Base-by-base conservation (phyloP, 148 eudicot species). In the Rhododendron kiyosumense region DNA sequence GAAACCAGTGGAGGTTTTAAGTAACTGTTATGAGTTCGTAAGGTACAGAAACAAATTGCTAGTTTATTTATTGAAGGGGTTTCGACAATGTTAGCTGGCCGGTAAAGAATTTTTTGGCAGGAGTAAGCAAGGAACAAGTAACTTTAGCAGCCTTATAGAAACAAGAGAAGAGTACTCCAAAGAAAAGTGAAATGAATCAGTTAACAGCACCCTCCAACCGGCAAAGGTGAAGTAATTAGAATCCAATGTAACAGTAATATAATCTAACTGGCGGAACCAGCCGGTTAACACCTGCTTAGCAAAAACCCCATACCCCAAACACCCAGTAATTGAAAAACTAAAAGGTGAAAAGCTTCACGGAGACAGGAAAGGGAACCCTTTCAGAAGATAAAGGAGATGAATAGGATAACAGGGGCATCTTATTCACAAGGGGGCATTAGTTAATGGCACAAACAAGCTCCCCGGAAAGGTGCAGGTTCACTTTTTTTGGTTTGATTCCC, bases 91-190 rank as follows among this genome's bases (percentile, higher is more conserved):
- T 24, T 75, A 74, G 87, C 81, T 69, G 65, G 87, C 81, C 51
- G 65, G 69, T 77, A 57, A 65, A 81, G 78, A 82, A 84, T 83
- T 52, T 43, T 83, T 28, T 85, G 49, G 59, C 24, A 43, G 74
- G 81, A 76, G 57, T 82, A 85, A 88, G 77, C 85, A 82, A 85
- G 87, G 87, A 85, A 85, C 89, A 88, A 81, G 77, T 59, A 48
- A 73, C 81, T 75, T 85, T 85, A 67, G 89, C 89, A 88, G 87
- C 89, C 83, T 88, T 85, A 88, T 85, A 59, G 87, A 85, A 81
- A 73, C 84, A 65, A 85, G 85, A 74, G 49, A 74, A 38, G 43
- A 67, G 59, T 22, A n/a, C 18, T 41, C 45, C 51, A 34, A 36
- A 74, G 54, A 84, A 79, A 67, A 20, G 67, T 49, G n/a, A 71